Base-by-base conservation (phyloP, 108 stramenopile species). In the Nannochloropsis gaditana region DNA sequence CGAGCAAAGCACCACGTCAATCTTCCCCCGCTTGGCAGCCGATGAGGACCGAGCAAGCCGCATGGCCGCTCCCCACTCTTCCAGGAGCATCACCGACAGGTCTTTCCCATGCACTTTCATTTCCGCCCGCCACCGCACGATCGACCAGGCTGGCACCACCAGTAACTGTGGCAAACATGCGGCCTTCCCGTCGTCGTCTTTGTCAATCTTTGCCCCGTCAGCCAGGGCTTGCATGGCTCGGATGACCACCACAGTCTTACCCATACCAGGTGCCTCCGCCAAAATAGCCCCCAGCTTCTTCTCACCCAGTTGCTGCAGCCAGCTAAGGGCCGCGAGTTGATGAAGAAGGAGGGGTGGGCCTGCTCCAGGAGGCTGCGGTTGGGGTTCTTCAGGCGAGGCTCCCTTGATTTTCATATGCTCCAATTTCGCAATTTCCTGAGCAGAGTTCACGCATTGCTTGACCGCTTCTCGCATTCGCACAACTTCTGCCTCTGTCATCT, bases 51-150 rank as follows among this genome's bases (percentile, higher is more conserved):
- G 15, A n/a, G 19, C n/a, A n/a, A n/a, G n/a, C 59, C 59, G 15
- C 19, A n/a, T 73, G 5, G 59, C 43, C 11, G 83, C 19, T 4
- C 43, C 21, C 43, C 44, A 43, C 19, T 83, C 83, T 5, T 83
- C 83, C 83, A 42, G 9, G 73, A 86, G 82, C 86, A 79, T 83
- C 42, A 86, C 50, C 21, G 79, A 59, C 10, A 86, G 59, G 1
- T 82, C 82, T 5, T 82, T 82, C 8, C 86, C 82, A 21, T 82
- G 50, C 59, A 59, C 43, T 43, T 42, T 73, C 86, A 86, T 82
- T 82, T 86, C 86, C 82, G 82, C 79, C 43, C 83, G 47, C 86
- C 86, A 86, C 79, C 86, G 82, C 79, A 82, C 86, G 73, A 86
- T 79, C 21, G 82, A 82, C 45, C 82, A 86, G n/a, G 83, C 44